A percentile compares a stretch with the other conserved stretches of the same genome.
Evolutionary conservation across 2,329 filamentous ascomycete genomes (phyloP).

Genomic region (Phaeosphaeriaceae sp.): DNA sequence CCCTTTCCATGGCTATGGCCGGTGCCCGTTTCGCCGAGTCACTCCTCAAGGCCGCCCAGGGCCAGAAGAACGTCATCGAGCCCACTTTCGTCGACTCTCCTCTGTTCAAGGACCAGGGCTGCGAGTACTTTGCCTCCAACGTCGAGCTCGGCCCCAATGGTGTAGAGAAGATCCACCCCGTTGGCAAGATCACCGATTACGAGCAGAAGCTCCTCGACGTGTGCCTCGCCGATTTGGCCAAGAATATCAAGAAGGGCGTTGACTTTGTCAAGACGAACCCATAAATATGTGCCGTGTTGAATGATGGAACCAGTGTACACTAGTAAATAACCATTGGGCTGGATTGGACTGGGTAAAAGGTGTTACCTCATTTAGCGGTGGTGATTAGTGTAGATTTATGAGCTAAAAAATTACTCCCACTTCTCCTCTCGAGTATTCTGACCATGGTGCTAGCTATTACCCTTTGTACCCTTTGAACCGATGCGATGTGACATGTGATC

Average conservation of each 20-base stretch:
- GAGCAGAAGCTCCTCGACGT: constrained; percentile 92
- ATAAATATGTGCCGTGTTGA: constrained; percentile 21
- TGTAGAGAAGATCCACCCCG: constrained; percentile 88
- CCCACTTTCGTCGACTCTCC: constrained; percentile 96
- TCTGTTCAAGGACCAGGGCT: constrained; percentile 97
- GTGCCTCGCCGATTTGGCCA: constrained; percentile 82
- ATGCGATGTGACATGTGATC: background rate
- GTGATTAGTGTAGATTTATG: constrained; percentile 28
- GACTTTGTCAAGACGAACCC: constrained; percentile 68
- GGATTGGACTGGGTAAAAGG: constrained; percentile 26
- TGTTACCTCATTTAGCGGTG: constrained; percentile 20
- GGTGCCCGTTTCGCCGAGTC: constrained; percentile 86
- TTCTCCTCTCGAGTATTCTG: background rate
- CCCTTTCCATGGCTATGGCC: constrained; percentile 98
- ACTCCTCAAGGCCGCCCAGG: constrained; percentile 88
- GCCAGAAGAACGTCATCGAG: constrained; percentile 94
- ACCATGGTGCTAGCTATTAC: background rate
- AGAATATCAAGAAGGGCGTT: constrained; percentile 93
- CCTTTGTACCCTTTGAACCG: background rate
- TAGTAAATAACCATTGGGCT: constrained; percentile 33
- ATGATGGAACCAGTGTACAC: constrained; percentile 31
- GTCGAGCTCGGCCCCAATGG: constrained; percentile 96
- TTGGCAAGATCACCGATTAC: constrained; percentile 82
- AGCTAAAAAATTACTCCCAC: constrained; percentile 1
- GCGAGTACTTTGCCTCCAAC: constrained; percentile 95